Percentiles rank a stretch among this genome's conserved stretches.
phyloP scores from a whole-genome alignment of 805 yeast genomes.

The Vanderwaltozyma polyspora region DNA sequence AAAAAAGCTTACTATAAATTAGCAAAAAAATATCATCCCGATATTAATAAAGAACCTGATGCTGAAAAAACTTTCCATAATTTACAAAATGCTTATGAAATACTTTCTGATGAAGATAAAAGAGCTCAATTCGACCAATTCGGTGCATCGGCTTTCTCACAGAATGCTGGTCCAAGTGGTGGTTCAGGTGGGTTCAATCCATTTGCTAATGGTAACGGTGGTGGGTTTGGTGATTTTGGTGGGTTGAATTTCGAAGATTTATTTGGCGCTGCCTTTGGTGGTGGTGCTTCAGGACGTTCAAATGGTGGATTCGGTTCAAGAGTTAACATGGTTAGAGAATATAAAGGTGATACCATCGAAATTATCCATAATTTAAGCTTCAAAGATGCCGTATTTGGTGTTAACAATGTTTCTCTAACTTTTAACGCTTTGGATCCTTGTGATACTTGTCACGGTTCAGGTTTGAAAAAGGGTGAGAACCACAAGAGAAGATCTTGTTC shows the following conservation, averaged over 20 bases:
- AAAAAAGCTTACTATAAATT: constrained; percentile 89
- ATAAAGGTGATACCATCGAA: constrained; percentile 82
- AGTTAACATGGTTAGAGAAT: constrained; percentile 44
- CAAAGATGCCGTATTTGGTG: constrained; percentile 82
- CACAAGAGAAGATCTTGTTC: constrained; percentile 62
- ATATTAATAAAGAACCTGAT: constrained; percentile 80
- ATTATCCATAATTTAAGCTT: constrained; percentile 62
- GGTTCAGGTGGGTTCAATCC: constrained; percentile 32
- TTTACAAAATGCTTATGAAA: constrained; percentile 89
- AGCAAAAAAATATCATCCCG: constrained; percentile 94
- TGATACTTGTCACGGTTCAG: constrained; percentile 71
- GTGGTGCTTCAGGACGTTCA: constrained; percentile 25
- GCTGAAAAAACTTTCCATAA: constrained; percentile 87
- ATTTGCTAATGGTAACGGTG: constrained; percentile 6
- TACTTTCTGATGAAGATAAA: constrained; percentile 74
- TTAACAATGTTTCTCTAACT: constrained; percentile 46
- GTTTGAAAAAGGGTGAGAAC: constrained; percentile 60
- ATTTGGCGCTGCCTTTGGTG: constrained; percentile 45
- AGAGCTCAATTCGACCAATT: constrained; percentile 83
- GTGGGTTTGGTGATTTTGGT: constrained; percentile 33
- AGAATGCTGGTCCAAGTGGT: constrained; percentile 39
- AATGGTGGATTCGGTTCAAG: constrained; percentile 29
- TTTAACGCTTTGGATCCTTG: constrained; percentile 72
- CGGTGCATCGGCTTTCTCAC: constrained; percentile 78
- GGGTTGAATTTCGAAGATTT: constrained; percentile 50